A percentile compares a stretch with the other conserved stretches of the same genome.
Evolutionary conservation across 2,329 filamentous ascomycete genomes (phyloP).

Genomic region (Fusarium tanahbumbuense): DNA sequence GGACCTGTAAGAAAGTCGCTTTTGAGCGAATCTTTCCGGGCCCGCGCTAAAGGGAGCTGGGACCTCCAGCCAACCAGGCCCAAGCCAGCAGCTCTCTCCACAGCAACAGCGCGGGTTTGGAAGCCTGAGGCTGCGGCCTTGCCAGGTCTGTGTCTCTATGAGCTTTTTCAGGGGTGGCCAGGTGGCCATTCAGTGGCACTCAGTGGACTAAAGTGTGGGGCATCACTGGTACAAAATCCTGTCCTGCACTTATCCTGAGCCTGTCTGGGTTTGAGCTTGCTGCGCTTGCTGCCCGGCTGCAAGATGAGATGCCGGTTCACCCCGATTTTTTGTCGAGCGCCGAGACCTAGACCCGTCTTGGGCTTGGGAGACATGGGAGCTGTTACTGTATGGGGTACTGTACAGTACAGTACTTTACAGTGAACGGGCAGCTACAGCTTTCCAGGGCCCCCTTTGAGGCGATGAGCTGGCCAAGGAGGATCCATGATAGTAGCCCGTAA

Average conservation of each 20-base stretch:
- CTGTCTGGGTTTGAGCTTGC: slow-evolving; percentile 23
- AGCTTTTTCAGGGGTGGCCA: slow-evolving; percentile 40
- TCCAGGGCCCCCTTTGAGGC: not conserved
- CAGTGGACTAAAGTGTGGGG: slow-evolving; percentile 34
- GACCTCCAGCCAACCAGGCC: slow-evolving; percentile 43
- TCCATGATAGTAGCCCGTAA: slow-evolving; percentile 18
- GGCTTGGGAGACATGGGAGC: slow-evolving; percentile 30
- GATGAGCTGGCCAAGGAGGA: slow-evolving; percentile 29
- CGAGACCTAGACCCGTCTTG: slow-evolving; percentile 47
- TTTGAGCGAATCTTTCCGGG: slow-evolving; percentile 68
- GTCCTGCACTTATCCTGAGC: slow-evolving; percentile 28
- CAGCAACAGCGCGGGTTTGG: slow-evolving; percentile 49
- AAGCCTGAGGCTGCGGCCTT: slow-evolving; percentile 51
- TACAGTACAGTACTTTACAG: slow-evolving; percentile 7
- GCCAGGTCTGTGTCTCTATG: slow-evolving; percentile 25
- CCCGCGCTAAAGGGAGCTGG: slow-evolving; percentile 52
- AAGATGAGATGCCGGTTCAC: slow-evolving; percentile 52
- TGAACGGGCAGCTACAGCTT: not conserved
- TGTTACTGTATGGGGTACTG: slow-evolving; percentile 38
- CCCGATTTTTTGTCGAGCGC: slow-evolving; percentile 50
- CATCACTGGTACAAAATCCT: slow-evolving; percentile 27
- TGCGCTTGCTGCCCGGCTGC: slow-evolving; percentile 42
- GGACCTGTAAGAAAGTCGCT: slow-evolving; percentile 59
- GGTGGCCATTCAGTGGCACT: slow-evolving; percentile 37
- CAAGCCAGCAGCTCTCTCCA: slow-evolving; percentile 44